phyloP scores from a whole-genome alignment of 1,139 yeast species.

The Yamadazyma atmosphaerica region DNA sequence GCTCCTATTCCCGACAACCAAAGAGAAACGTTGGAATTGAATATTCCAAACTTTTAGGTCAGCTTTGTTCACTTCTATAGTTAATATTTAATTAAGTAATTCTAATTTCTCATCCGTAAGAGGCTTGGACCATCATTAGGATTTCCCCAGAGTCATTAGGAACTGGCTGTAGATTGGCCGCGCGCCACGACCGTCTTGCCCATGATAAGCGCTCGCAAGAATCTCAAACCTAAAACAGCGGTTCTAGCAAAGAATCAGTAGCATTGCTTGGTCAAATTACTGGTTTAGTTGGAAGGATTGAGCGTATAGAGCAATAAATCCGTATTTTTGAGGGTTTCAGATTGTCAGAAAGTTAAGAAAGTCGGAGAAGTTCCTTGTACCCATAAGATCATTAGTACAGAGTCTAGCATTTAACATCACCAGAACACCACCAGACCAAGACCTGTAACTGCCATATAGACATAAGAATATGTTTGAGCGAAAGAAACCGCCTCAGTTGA shows the following conservation, averaged over 20 bases:
- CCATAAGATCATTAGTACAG: too few relatives aligned
- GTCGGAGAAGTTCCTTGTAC: too few relatives aligned
- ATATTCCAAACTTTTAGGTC: slow-evolving; percentile 44
- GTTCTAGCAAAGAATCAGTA: background rate
- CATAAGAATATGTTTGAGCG: slow-evolving; percentile 38
- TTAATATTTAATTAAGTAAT: background rate
- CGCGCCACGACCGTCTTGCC: background rate
- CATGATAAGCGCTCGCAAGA: background rate
- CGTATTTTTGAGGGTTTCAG: too few relatives aligned
- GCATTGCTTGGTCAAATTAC: background rate
- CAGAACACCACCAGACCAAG: background rate
- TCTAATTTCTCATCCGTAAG: background rate
- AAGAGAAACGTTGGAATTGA: slow-evolving; percentile 42
- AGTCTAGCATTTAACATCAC: background rate
- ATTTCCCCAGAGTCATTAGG: too few relatives aligned
- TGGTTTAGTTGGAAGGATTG: too few relatives aligned
- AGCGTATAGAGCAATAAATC: too few relatives aligned
- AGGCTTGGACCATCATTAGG: background rate
- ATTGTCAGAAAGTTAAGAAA: too few relatives aligned
- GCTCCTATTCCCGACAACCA: slow-evolving; percentile 40
- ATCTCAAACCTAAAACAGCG: background rate
- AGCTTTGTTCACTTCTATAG: background rate
- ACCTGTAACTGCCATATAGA: background rate
- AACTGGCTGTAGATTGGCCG: too few relatives aligned
- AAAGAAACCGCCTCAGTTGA: slow-evolving; percentile 55